A percentile compares a stretch with the other conserved stretches of the same genome.
phyloP scores from a whole-genome alignment of 305 asterid genomes.

The Nicotiana rustica region DNA sequence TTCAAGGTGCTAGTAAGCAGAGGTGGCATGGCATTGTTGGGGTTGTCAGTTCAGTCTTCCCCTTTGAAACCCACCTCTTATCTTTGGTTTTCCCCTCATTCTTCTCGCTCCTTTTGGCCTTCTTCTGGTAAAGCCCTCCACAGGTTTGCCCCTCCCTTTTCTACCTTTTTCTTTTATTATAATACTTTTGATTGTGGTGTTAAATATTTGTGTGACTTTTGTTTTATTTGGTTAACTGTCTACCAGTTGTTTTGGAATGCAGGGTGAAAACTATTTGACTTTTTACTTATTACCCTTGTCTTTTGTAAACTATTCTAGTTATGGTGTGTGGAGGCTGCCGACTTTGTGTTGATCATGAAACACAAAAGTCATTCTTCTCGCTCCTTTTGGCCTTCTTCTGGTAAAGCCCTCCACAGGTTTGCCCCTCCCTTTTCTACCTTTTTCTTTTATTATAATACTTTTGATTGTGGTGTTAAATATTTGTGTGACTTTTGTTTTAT shows the following conservation, averaged over 20 bases:
- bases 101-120: constrained; percentile 50
- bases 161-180: not conserved
- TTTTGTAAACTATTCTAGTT: not conserved
- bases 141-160: not conserved
- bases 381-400: constrained; percentile 45
- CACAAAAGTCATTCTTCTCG: constrained; percentile 54
- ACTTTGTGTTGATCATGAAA: not conserved
- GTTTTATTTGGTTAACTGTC: constrained; percentile 3
- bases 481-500: not conserved
- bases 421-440: not conserved
- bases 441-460: not conserved
- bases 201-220: too few relatives aligned
- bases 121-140: constrained; percentile 46
- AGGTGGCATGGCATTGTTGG: constrained; percentile 80
- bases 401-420: constrained; percentile 41
- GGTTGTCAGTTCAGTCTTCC: constrained; percentile 64
- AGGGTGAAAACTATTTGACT: not conserved
- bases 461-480: too few relatives aligned
- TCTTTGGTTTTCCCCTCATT: constrained; percentile 42
- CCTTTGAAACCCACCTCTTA: constrained; percentile 60
- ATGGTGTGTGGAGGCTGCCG: not conserved
- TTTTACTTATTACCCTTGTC: not conserved
- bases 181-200: not conserved
- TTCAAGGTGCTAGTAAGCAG: constrained; percentile 59
- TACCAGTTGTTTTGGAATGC: not conserved